Base-by-base conservation (phyloP, 345 rosid species). In the Arabidopsis thaliana region DNA sequence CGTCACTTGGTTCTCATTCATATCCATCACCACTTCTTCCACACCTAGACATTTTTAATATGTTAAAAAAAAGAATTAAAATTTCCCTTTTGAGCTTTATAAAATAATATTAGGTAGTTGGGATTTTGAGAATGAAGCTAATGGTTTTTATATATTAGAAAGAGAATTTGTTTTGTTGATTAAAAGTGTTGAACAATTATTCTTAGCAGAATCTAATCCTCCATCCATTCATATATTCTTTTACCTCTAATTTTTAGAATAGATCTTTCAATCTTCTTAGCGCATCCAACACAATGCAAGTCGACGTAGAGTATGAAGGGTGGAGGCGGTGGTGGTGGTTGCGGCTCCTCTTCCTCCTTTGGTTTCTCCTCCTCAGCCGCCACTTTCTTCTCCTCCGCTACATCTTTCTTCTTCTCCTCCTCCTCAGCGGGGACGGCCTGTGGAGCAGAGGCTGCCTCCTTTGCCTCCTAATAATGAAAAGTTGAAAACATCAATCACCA, bases 211-310 rank as follows among this genome's bases (percentile, higher is more conserved):
- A 65, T 57, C 37, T 23, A 65, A n/a, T 55, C 44, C 37, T 52
- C 32, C 9, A 22, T 42, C 9, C 51, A 40, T 28, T 22, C 45
- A 37, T 63, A 20, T 52, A 42, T 24, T 45, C 9, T 3, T 58
- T 28, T 60, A 93, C 98, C 98, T 85, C 85, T 86, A 38, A 90
- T 90, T 64, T 81, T 88, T 86, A 82, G 79, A 69, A 95, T 85
- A 75, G 87, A 87, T 75, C 76, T 88, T 82, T 93, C 89, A 48
- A 95, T 90, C 84, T 93, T 93, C 83, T 93, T 90, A 56, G 97
- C 90, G 42, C 99, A 95, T 20, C 98, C 98, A 6, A 85, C 87
- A 65, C 99, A 95, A 84, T 92, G 98, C 86, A 92, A 81, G 84
- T 95, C 94, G 51, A 92, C 89, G 53, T 36, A 84, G 77, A 95